Conservation (phyloP, 345 rosid genomes). For the Salix koriyanagi region DNA sequence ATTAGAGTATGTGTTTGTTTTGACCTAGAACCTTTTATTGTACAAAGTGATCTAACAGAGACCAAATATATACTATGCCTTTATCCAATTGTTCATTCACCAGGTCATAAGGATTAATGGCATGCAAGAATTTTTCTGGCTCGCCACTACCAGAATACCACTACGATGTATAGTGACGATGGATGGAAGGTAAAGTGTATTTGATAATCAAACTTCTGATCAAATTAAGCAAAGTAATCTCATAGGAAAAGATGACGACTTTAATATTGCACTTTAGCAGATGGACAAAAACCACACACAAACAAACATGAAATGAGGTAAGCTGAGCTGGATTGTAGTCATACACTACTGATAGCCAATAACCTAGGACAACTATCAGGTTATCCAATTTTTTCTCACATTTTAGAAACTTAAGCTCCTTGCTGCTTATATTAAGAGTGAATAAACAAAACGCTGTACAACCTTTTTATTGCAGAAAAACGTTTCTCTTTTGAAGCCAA, state of each 20-base stretch:
- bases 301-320: not conserved
- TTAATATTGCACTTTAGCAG: not conserved
- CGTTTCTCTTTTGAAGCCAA: not conserved
- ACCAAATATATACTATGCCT: not conserved
- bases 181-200: not conserved
- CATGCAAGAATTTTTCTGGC: not conserved
- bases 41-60: not conserved
- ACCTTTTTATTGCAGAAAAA: not conserved
- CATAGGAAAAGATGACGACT: not conserved
- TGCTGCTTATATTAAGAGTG: not conserved
- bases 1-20: not conserved
- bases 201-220: not conserved
- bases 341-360: not conserved
- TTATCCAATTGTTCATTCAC: not conserved
- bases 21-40: not conserved
- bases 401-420: not conserved
- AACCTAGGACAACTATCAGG: not conserved
- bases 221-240: not conserved
- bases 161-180: not conserved
- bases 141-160: not conserved
- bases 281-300: not conserved
- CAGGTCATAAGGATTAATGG: not conserved
- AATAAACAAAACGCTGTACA: not conserved
- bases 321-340: not conserved
- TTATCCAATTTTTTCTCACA: not conserved